Evolutionary conservation across 2,329 filamentous ascomycete species (phyloP).

Genomic region (Sodiomyces alkalinus): DNA sequence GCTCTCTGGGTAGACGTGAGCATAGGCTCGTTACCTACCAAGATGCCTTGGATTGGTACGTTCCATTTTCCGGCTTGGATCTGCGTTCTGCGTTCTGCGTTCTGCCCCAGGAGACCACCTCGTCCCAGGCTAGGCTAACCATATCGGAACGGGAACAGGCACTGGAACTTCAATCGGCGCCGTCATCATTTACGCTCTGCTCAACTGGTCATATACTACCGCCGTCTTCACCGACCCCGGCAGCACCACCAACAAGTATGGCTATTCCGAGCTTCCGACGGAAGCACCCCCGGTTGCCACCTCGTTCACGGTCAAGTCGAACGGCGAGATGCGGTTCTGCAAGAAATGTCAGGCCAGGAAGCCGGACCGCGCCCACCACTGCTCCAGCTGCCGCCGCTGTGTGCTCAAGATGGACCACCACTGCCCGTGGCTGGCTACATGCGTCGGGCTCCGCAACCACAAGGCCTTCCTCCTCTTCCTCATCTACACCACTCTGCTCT

Average conservation of each 20-base stretch:
- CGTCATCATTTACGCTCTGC: slow-evolving; percentile 56
- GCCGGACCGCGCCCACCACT: slow-evolving; percentile 92
- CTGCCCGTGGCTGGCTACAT: slow-evolving; percentile 94
- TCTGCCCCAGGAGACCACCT: too few species aligned
- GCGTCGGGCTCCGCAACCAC: slow-evolving; percentile 86
- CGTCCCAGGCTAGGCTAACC: too few species aligned
- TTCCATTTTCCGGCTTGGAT: slow-evolving; percentile 2
- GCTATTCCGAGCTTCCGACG: slow-evolving; percentile 74
- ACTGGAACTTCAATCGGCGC: slow-evolving; percentile 45
- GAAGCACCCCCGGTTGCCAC: slow-evolving; percentile 45
- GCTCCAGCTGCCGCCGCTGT: slow-evolving; percentile 84
- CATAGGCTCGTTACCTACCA: slow-evolving; percentile 45
- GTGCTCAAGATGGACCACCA: slow-evolving; percentile 99
- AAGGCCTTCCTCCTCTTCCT: slow-evolving; percentile 91
- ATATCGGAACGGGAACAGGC: too few species aligned
- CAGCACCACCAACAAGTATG: slow-evolving; percentile 45
- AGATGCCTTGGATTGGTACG: slow-evolving; percentile 43
- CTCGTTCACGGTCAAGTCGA: slow-evolving; percentile 83
- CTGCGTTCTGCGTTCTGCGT: too few species aligned
- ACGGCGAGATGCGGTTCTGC: slow-evolving; percentile 77
- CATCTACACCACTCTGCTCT: slow-evolving; percentile 77
- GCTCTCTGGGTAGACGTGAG: slow-evolving; percentile 73
- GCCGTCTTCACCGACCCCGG: slow-evolving; percentile 91
- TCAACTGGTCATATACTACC: slow-evolving; percentile 80
- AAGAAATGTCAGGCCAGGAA: slow-evolving; percentile 95